Conservation (phyloP, 257 asterid species). For the Oldenlandia corymbosa region DNA sequence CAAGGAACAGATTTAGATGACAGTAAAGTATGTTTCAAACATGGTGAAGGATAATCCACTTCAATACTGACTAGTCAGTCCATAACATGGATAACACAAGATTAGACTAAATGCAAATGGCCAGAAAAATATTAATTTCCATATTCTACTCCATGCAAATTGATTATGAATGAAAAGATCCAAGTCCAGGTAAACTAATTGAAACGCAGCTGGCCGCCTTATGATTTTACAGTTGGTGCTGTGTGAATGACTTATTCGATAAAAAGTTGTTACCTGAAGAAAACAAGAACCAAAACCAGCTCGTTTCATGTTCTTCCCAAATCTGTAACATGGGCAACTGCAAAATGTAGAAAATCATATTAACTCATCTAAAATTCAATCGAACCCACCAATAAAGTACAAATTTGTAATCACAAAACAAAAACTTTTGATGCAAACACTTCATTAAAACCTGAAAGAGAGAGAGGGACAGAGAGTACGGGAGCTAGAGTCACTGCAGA, state of each 20-base stretch:
- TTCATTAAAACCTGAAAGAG: no score
- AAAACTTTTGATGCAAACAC: neutral
- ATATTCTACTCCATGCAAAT: neutral
- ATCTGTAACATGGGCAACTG: constrained; percentile 97
- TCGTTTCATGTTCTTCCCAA: constrained; percentile 91
- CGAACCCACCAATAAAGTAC: neutral
- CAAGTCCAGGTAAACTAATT: constrained; percentile 1
- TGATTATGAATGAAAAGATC: neutral
- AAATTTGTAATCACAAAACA: constrained; percentile 10
- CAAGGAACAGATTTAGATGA: neutral
- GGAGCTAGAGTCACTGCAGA: neutral
- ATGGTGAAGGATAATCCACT: neutral
- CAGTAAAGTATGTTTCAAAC: neutral
- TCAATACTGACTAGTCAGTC: neutral
- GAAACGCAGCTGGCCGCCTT: neutral
- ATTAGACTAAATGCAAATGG: neutral
- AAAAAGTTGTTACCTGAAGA: constrained; percentile 64
- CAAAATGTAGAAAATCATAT: constrained; percentile 28
- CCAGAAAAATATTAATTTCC: neutral
- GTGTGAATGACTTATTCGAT: neutral
- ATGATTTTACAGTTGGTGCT: no score
- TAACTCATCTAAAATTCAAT: constrained; percentile 13
- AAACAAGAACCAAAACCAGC: constrained; percentile 89
- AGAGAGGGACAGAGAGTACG: neutral
- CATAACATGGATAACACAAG: neutral